These are phyloP conservation scores for Leccinum pachyderme DNA, from an alignment of 1,284 basidiomycete species.

Conservation along the genomic window DNA sequence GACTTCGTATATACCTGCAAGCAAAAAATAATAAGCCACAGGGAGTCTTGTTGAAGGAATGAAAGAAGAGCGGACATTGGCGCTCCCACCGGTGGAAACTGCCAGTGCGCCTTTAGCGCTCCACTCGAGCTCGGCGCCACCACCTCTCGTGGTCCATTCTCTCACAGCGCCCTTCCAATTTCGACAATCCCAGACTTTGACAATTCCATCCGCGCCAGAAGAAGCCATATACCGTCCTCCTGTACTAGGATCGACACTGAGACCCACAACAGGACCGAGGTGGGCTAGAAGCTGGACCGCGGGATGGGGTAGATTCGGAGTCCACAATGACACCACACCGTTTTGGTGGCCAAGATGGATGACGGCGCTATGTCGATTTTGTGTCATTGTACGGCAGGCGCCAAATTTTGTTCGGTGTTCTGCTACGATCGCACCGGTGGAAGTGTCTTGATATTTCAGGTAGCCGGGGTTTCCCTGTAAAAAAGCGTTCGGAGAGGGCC, in stretches of 20 bases:
- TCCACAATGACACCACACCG: conserved; percentile 92
- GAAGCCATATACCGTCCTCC: conserved; percentile 92
- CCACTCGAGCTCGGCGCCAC: conserved; percentile 67
- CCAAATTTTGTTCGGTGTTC: conserved; percentile 93
- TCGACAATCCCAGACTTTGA: conserved; percentile 95
- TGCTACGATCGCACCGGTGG: conserved; percentile 85
- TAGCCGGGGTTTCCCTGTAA: conserved; percentile 52
- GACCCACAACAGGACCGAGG: conserved; percentile 80
- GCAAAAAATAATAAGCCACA: background rate
- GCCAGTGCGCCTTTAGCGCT: conserved; percentile 83
- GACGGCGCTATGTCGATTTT: conserved; percentile 91
- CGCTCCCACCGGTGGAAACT: conserved; percentile 76
- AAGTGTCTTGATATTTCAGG: conserved; percentile 96
- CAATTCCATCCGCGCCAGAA: conserved; percentile 81
- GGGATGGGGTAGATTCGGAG: conserved; percentile 88
- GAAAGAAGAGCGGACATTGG: conserved; percentile 60
- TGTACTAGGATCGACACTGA: conserved; percentile 81
- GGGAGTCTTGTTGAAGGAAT: background rate
- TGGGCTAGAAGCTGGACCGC: conserved; percentile 93
- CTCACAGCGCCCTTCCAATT: conserved; percentile 90
- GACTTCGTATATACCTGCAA: conserved; percentile 68
- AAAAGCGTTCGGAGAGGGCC: background rate
- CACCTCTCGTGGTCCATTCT: conserved; percentile 74
- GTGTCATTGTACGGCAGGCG: conserved; percentile 82
- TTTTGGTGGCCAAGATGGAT: conserved; percentile 94